Conservation (phyloP, 805 yeast genomes). For the Monosporozyma solicola region DNA sequence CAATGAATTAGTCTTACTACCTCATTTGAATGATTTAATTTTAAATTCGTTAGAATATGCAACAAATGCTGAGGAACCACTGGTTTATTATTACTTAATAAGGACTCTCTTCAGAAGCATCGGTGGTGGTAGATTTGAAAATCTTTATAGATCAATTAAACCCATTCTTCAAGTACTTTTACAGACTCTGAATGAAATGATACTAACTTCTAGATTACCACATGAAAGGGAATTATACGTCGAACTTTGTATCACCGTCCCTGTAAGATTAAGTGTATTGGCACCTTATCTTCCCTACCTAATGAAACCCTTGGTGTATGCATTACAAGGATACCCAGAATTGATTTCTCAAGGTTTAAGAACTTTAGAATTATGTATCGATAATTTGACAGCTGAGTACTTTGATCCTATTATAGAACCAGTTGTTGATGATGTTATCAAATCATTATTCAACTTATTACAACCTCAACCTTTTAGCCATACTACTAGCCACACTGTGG, state of each 20-base stretch:
- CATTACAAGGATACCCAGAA: conserved; percentile 84
- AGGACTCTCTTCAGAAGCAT: conserved; percentile 87
- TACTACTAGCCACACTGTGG: conserved; percentile 90
- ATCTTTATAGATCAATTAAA: conserved; percentile 82
- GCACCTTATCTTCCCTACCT: conserved; percentile 86
- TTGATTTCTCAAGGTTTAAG: conserved; percentile 90
- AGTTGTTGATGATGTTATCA: conserved; percentile 87
- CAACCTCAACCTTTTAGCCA: conserved; percentile 92
- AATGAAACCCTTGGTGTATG: conserved; percentile 86
- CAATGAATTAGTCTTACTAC: conserved; percentile 80
- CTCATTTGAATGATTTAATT: conserved; percentile 78
- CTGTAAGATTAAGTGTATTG: conserved; percentile 84
- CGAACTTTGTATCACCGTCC: conserved; percentile 90
- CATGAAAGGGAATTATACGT: conserved; percentile 92
- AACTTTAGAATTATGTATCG: conserved; percentile 92
- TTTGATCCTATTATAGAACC: conserved; percentile 97
- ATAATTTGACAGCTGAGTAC: conserved; percentile 89
- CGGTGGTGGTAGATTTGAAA: conserved; percentile 95
- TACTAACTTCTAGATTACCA: conserved; percentile 73
- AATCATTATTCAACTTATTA: conserved; percentile 83
- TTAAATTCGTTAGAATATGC: conserved; percentile 70
- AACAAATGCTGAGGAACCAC: conserved; percentile 82
- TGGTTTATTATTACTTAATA: conserved; percentile 79
- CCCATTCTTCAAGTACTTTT: conserved; percentile 82
- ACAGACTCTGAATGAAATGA: conserved; percentile 76